Evolutionary conservation across 164 flowering plant species (phyloP), one percentile per base, ranked within the genome.

Genomic region (Vitis rotundifolia): DNA sequence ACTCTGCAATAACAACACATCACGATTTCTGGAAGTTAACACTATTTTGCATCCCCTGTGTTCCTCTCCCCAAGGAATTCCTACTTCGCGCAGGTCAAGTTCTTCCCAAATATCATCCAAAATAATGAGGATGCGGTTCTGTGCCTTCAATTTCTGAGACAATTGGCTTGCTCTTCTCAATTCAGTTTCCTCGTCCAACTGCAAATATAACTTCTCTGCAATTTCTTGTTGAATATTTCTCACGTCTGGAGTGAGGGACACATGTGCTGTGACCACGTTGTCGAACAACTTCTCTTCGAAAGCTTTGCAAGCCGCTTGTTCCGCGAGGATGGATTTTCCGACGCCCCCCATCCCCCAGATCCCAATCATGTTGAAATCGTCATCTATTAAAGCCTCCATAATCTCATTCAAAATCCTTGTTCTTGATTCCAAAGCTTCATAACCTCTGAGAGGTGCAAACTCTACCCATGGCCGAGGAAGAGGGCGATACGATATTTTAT

Each of bases 261-360:
- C 71, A n/a, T 19, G 15, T 22, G 59, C 74, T 50, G 54, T 61
- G 2, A 55, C 64, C n/a, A 75, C 69, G 11, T 53, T 26, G 16
- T 75, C 49, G 29, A 70, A 70, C 3, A 66, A 14, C 55, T 14
- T 61, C 1, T 37, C 14, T 47, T 59, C 51, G 9, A 11, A 11
- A 2, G 64, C 69, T 26, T 26, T 31, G 14, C 58, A 69, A n/a
- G 63, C 68, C 26, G 70, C 66, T 51, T 66, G 37, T 54, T 44
- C 60, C 58, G 66, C 71, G 6, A 69, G 49, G 10, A 57, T 50
- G 9, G 65, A 44, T 15, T 69, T 61, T 1, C 77, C 77, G 10
- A 69, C 73, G 5, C 77, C 77, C 2, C 54, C 70, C 67, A 67
- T 66, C n/a, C 9, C 74, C 9, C 59, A 59, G 12, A 64, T 18